These are phyloP conservation scores for Ogataea nitratoaversa DNA, from an alignment of 805 yeast species.

Conservation along the genomic window DNA sequence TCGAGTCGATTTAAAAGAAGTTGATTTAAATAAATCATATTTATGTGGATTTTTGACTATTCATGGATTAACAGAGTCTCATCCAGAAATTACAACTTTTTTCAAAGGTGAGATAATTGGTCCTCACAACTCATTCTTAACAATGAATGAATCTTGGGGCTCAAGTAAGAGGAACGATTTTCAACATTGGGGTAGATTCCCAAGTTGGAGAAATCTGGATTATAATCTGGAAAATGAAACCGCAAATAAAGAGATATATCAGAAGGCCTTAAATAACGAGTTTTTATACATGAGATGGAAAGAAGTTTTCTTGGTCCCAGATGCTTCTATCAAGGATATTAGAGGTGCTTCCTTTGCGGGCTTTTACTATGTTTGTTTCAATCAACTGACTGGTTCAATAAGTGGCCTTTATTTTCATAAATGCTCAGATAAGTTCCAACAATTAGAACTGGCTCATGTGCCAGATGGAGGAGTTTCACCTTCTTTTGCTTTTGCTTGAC, in stretches of 20 bases:
- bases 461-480: constrained; percentile 44
- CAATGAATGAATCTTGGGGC: constrained; percentile 54
- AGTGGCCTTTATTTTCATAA: constrained; percentile 81
- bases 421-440: constrained; percentile 75
- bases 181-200: constrained; percentile 60
- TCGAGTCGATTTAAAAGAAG: constrained; percentile 61
- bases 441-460: constrained; percentile 57
- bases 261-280: constrained; percentile 33
- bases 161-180: constrained; percentile 47
- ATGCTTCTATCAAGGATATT: constrained; percentile 56
- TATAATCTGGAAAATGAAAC: constrained; percentile 29
- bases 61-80: constrained; percentile 56
- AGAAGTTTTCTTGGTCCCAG: constrained; percentile 82
- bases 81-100: constrained; percentile 65
- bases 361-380: constrained; percentile 81
- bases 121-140: constrained; percentile 52
- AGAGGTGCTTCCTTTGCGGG: constrained; percentile 87
- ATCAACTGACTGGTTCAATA: constrained; percentile 69
- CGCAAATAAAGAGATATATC: constrained; percentile 23
- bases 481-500: constrained; percentile 25
- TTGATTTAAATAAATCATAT: constrained; percentile 53
- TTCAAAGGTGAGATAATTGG: constrained; percentile 71
- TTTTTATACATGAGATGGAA: constrained; percentile 91
- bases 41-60: constrained; percentile 62
- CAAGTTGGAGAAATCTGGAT: constrained; percentile 32